Conservation (phyloP, 1,284 basidiomycete genomes). For the Ceratobasidium sp. region DNA sequence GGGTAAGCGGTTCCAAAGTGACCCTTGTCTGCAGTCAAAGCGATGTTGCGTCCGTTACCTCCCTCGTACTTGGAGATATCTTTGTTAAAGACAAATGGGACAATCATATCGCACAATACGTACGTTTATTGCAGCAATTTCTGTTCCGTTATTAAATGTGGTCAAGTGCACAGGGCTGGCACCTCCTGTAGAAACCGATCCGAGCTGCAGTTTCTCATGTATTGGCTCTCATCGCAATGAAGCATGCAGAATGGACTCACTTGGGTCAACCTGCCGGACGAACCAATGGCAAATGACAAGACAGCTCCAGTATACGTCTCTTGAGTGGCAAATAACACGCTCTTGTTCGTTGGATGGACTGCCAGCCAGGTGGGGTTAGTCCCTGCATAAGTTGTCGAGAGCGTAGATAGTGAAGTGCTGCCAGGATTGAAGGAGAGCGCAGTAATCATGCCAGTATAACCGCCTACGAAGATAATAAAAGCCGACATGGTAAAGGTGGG, state of each 20-base stretch:
- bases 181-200: constrained; percentile 5
- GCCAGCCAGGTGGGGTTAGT: constrained; percentile 44
- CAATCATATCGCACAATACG: too few relatives aligned
- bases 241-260: too few relatives aligned
- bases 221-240: too few relatives aligned
- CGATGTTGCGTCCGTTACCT: constrained; percentile 29
- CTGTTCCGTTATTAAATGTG: constrained; percentile 36
- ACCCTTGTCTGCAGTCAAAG: constrained; percentile 27
- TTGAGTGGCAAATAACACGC: constrained; percentile 32
- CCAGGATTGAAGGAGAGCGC: constrained; percentile 42
- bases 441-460: constrained; percentile 43
- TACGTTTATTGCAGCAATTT: constrained; percentile 45
- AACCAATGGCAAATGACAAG: not conserved
- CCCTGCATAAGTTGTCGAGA: constrained; percentile 39
- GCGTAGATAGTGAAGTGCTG: constrained; percentile 29
- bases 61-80: constrained; percentile 41
- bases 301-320: constrained; percentile 28
- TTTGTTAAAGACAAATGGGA: too few relatives aligned
- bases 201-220: too few relatives aligned
- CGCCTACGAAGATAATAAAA: constrained; percentile 43
- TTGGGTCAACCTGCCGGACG: not conserved
- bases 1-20: constrained; percentile 32
- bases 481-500: constrained; percentile 17
- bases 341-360: constrained; percentile 38
- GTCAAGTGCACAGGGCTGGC: constrained; percentile 41